Evolutionary conservation across 257 asterid genomes (phyloP).

Genomic region (Buddleja alternifolia): DNA sequence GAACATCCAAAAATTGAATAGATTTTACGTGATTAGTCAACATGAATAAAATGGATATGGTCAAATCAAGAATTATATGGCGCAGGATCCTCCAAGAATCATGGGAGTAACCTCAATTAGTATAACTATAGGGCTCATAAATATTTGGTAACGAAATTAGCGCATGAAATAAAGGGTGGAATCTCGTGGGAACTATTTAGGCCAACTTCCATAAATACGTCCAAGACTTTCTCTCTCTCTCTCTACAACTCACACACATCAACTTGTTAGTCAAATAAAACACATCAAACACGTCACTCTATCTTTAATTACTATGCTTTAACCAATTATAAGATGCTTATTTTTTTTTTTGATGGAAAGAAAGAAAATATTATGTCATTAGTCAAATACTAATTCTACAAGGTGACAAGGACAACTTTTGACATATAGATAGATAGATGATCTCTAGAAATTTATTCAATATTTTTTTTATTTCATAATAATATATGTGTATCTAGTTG

Average conservation of each 20-base stretch:
- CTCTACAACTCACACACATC: not conserved
- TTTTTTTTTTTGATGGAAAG: no score
- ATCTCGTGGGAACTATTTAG: slow-evolving; percentile 26
- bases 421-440: not conserved
- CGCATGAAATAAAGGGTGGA: slow-evolving; percentile 24
- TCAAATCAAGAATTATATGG: no score
- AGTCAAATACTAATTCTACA: slow-evolving; percentile 3
- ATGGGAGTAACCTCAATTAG: not conserved
- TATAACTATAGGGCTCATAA: not conserved
- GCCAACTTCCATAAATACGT: slow-evolving; percentile 15
- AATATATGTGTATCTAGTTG: not conserved
- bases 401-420: slow-evolving; percentile 2
- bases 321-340: no score
- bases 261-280: no score
- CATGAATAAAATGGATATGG: no score
- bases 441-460: not conserved
- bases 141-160: not conserved
- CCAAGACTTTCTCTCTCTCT: slow-evolving; percentile 31
- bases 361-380: not conserved
- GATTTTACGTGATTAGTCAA: no score
- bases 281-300: no score
- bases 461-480: not conserved
- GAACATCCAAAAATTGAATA: no score
- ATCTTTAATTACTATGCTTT: no score
- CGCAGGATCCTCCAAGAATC: slow-evolving; percentile 3